Evolutionary conservation across 2,329 filamentous ascomycete species (phyloP), one percentile per base, ranked within the genome.

Genomic region (Diaporthe sp.): DNA sequence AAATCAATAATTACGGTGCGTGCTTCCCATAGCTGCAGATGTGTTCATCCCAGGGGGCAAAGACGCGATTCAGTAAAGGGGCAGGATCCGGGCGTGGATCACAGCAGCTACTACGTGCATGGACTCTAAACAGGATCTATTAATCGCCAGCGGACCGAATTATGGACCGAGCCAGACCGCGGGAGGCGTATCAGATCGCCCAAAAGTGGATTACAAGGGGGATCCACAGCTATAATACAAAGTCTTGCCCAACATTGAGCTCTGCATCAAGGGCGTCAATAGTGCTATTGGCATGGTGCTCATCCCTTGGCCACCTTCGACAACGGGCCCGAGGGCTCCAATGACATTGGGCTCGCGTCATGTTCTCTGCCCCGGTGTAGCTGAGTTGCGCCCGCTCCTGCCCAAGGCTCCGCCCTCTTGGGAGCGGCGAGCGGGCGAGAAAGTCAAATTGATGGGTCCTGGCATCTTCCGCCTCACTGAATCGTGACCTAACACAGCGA

Each of bases 171-270:
- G 33, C 64, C 45, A 67, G 64, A 52, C 64, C 45, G 45, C 45
- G 45, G 30, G 64, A 28, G 64, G 45, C 64, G 64, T 52, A 52
- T 67, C 64, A 67, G 64, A 67, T 67, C 45, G 64, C 64, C 64
- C 4, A 25, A 38, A 50, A 67, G 64, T 52, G 64, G 45, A 30
- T n/a, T 45, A 19, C 17, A n/a, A 3, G 33, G 8, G 10, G 45
- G 33, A 25, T 38, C 64, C 45, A 28, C 47, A 38, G 45, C 33
- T 52, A 40, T 38, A 52, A 19, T 25, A 52, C 22, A 67, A 17
- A 35, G 47, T 38, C 22, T 50, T 35, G 25, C 33, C 25, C 38
- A 45, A 28, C 17, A 64, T 45, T 64, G n/a, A 42, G 38, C 30
- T 28, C 33, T 25, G 33, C 42, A 19, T 28, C 57, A 40, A n/a